phyloP scores from a whole-genome alignment of 2,329 filamentous ascomycete genomes.

The Cordyceps javanica region DNA sequence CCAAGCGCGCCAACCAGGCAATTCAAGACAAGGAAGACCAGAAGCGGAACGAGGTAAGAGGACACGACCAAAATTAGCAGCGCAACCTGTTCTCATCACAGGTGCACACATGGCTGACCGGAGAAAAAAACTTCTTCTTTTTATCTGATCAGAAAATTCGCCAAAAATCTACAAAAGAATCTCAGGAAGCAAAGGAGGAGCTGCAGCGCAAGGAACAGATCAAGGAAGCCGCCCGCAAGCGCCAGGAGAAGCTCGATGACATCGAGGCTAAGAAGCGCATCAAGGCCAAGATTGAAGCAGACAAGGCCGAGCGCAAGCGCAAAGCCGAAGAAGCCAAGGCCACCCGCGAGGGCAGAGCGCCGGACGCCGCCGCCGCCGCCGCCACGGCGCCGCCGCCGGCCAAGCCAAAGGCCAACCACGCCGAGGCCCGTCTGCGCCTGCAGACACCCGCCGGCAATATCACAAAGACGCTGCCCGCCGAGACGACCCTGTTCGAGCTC shows the following conservation, averaged over 20 bases:
- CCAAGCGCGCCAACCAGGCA: conserved; percentile 64
- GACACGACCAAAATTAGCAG: neutral
- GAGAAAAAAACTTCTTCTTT: neutral
- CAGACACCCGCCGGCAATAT: conserved; percentile 70
- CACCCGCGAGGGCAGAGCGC: conserved; percentile 66
- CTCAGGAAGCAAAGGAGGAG: conserved; percentile 85
- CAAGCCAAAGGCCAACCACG: conserved; percentile 66
- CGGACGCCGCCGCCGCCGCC: conserved; percentile 37
- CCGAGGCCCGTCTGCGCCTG: conserved; percentile 73
- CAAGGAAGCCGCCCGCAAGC: conserved; percentile 83
- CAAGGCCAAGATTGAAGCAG: conserved; percentile 87
- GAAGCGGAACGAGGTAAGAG: conserved; percentile 75
- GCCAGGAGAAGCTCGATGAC: conserved; percentile 81
- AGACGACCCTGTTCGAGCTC: conserved; percentile 90
- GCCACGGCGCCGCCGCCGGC: conserved; percentile 37
- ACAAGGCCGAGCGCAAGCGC: conserved; percentile 81
- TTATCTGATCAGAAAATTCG: conserved; percentile 63
- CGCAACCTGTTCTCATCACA: neutral
- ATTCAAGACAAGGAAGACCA: conserved; percentile 72
- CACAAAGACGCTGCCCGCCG: conserved; percentile 80
- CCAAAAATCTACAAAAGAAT: conserved; percentile 82
- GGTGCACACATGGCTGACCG: conserved; percentile 13
- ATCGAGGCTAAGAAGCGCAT: conserved; percentile 81
- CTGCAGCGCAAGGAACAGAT: conserved; percentile 82
- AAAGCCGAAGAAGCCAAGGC: conserved; percentile 86